Percentiles rank a stretch among this genome's conserved stretches.
Conservation (phyloP, 1,139 yeast species). For the Sugiyamaella novakii region DNA sequence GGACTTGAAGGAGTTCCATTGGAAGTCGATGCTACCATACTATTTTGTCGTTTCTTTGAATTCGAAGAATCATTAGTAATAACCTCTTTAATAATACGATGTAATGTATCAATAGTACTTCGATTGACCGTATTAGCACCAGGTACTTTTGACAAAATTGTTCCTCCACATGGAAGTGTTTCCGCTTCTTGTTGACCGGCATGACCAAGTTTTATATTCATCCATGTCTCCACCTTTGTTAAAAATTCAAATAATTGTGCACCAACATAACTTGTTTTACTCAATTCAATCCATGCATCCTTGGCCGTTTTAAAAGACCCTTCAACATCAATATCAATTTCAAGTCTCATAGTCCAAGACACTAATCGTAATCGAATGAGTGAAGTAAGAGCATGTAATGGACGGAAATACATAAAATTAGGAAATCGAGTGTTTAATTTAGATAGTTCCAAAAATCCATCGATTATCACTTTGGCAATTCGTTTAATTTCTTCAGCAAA, state of each 20-base stretch:
- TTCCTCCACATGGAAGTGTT: background rate
- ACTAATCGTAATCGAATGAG: conserved; percentile 29
- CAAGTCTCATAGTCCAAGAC: conserved; percentile 27
- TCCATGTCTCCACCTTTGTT: conserved; percentile 25
- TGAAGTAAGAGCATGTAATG: conserved; percentile 55
- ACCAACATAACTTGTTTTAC: conserved; percentile 20
- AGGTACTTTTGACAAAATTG: background rate
- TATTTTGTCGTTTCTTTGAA: conserved; percentile 3
- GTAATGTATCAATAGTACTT: conserved; percentile 17
- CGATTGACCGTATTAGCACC: background rate
- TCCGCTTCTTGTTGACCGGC: conserved; percentile 7
- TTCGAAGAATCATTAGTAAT: conserved; percentile 11
- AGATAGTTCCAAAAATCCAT: conserved; percentile 49
- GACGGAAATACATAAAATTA: conserved; percentile 57
- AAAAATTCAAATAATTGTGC: conserved; percentile 20
- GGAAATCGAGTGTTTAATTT: conserved; percentile 50
- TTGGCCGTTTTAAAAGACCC: conserved; percentile 21
- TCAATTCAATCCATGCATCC: conserved; percentile 23
- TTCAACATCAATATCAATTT: conserved; percentile 27
- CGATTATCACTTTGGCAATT: conserved; percentile 38
- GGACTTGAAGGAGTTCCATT: background rate
- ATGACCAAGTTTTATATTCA: conserved; percentile 22
- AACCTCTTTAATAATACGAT: conserved; percentile 23
- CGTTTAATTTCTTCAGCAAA: conserved; percentile 17
- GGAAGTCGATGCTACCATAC: background rate